Conservation (phyloP, 139 green algal species). For the Coelastrella sp. region DNA sequence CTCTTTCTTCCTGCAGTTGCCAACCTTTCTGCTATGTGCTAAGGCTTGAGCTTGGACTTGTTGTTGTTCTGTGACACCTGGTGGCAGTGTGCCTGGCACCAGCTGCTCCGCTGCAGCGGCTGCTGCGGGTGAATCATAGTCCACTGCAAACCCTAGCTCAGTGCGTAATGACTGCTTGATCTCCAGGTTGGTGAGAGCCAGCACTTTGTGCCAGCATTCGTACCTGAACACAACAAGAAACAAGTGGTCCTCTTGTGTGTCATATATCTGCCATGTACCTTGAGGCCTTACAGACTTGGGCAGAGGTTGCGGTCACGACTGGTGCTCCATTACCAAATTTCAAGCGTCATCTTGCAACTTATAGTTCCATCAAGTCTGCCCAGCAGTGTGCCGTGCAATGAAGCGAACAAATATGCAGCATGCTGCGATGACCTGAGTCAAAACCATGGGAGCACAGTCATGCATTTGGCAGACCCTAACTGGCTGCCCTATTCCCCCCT, state of each 20-base stretch:
- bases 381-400: too few species aligned
- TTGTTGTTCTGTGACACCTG: background rate
- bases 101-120: background rate
- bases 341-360: too few species aligned
- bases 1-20: background rate
- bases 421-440: background rate
- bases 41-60: background rate
- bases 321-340: too few species aligned
- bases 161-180: constrained; percentile 26
- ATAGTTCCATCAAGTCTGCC: too few species aligned
- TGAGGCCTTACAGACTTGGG: too few species aligned
- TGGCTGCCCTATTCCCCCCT: background rate
- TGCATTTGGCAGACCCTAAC: background rate
- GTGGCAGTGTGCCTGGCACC: background rate
- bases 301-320: too few species aligned
- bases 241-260: background rate
- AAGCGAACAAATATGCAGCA: too few species aligned
- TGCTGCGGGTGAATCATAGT: constrained; percentile 35
- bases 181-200: constrained; percentile 5
- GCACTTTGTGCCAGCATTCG: background rate
- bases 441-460: background rate
- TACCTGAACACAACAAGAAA: background rate
- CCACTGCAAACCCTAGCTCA: constrained; percentile 45
- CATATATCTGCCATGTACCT: too few species aligned
- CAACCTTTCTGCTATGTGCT: background rate